These are phyloP conservation scores for Daldinia vernicosa DNA, from an alignment of 495 filamentous ascomycete species.

Conservation along the genomic window DNA sequence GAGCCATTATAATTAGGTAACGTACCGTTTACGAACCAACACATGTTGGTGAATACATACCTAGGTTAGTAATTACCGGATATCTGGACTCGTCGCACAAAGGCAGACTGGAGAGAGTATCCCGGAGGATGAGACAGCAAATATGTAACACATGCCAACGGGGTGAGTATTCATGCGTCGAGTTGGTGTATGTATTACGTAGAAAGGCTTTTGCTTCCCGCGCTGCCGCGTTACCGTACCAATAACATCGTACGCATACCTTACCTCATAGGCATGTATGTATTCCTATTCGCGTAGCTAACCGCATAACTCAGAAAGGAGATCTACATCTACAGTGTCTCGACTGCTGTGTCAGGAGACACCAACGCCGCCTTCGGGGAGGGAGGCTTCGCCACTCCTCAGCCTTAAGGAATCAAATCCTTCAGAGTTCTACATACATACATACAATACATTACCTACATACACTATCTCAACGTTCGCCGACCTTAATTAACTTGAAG, in stretches of 20 bases:
- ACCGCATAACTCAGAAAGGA: constrained; percentile 7
- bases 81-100: not conserved
- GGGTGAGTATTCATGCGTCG: not conserved
- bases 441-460: not conserved
- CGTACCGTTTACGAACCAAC: not conserved
- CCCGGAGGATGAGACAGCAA: not conserved
- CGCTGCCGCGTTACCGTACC: not conserved
- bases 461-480: not conserved
- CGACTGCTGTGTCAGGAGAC: constrained; percentile 18
- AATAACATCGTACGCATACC: not conserved
- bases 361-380: constrained; percentile 4
- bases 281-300: not conserved
- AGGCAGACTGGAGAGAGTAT: not conserved
- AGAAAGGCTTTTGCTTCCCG: not conserved
- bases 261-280: not conserved
- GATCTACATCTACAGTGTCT: constrained; percentile 24
- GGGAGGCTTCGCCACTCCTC: constrained; percentile 23
- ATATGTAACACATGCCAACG: not conserved
- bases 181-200: not conserved
- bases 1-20: not conserved
- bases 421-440: constrained; percentile 1
- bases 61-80: not conserved
- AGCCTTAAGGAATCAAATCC: constrained; percentile 22
- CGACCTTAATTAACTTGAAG: not conserved
- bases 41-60: not conserved